Evolutionary conservation across 192 early-diverging fungal genomes (phyloP).

Genomic region (Funneliformis mosseae): DNA sequence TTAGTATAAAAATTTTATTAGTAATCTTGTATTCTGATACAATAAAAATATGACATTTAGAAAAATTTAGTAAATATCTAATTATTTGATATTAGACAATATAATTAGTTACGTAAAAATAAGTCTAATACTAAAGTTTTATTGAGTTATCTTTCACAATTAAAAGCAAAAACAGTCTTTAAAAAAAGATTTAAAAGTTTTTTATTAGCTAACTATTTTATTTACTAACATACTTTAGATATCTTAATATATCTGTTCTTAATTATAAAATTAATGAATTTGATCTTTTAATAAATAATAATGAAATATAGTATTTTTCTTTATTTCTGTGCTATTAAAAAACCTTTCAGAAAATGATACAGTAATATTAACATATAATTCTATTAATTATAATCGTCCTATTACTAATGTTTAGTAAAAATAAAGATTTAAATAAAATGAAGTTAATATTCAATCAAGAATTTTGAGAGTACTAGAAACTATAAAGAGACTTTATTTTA

Average conservation of each 20-base stretch:
- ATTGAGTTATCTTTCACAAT: neutral
- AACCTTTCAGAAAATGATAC: neutral
- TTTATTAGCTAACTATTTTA: neutral
- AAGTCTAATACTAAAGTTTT: neutral
- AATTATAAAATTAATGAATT: neutral
- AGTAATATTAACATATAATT: neutral
- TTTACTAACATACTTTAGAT: neutral
- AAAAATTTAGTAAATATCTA: neutral
- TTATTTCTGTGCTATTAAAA: neutral
- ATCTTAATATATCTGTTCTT: neutral
- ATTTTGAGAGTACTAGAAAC: neutral
- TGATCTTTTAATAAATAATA: neutral
- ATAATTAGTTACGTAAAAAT: neutral
- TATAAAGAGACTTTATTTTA: neutral
- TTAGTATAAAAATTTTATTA: neutral
- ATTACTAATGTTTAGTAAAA: neutral
- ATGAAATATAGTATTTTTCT: neutral
- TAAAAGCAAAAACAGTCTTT: neutral
- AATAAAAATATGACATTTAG: neutral
- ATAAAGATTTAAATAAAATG: neutral
- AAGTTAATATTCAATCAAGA: neutral
- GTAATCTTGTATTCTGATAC: neutral
- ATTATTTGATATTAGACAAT: neutral
- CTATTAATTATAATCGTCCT: neutral
- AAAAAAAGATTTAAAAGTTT: slow-evolving; percentile 6